phyloP scores from a whole-genome alignment of 1,284 basidiomycete species.

The Neonothopanus nambi region DNA sequence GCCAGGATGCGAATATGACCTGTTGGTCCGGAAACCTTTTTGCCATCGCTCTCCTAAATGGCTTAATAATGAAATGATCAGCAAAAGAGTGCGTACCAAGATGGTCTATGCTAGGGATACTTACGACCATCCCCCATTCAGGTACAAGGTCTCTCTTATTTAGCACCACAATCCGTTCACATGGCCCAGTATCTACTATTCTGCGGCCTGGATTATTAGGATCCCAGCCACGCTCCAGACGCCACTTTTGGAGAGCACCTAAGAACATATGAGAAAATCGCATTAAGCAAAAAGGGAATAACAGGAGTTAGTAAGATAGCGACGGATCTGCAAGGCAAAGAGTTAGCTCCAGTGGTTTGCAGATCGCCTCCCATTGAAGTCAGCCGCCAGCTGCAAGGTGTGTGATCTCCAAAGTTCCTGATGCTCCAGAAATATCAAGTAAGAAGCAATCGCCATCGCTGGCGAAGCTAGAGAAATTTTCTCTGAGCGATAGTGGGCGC shows the following conservation, averaged over 20 bases:
- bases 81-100: neutral
- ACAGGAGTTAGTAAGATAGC: too few species aligned
- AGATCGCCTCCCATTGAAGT: too few species aligned
- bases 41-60: conserved; percentile 69
- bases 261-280: conserved; percentile 18
- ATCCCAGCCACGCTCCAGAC: conserved; percentile 58
- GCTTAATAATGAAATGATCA: conserved; percentile 40
- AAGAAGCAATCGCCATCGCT: too few species aligned
- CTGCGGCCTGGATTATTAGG: conserved; percentile 38
- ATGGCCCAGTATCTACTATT: conserved; percentile 42
- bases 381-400: too few species aligned
- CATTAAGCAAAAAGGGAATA: conserved; percentile 21
- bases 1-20: conserved; percentile 71
- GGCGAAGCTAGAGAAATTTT: too few species aligned
- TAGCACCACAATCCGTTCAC: conserved; percentile 88
- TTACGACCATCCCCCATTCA: conserved; percentile 79
- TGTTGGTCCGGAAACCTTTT: conserved; percentile 67
- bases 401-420: too few species aligned
- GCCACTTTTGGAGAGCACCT: conserved; percentile 67
- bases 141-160: conserved; percentile 94
- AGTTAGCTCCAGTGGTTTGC: too few species aligned
- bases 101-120: conserved; percentile 21
- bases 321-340: too few species aligned
- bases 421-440: too few species aligned
- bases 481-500: too few species aligned